Evolutionary conservation across 2,329 filamentous ascomycete species (phyloP), one percentile per base, ranked within the genome.

Genomic region (Colletotrichum sp.): DNA sequence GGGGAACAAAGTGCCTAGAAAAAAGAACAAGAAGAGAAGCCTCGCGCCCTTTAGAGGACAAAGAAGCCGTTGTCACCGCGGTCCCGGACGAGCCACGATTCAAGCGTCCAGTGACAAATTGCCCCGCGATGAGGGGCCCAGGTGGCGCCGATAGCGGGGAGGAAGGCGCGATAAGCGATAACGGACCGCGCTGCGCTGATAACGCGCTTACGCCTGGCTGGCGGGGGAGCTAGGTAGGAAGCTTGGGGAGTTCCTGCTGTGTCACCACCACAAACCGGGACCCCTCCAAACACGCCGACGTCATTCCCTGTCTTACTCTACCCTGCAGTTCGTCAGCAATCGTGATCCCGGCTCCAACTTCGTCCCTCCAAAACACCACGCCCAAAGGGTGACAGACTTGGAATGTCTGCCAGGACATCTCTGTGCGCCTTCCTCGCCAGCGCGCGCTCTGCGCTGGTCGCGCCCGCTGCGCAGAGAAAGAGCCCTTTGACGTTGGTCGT

Each of bases 401-500:
- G 2, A 21, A 84, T 85, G 83, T 58, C 83, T 16, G 77, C 80
- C 2, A 80, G 84, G 66, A 62, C 80, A 8, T 88, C 90, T 1
- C 82, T 93, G 43, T 81, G 84, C 38, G 82, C 85, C 21, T 93
- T 93, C 78, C 84, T 93, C 7, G 83, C 86, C 6, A 83, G 84
- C 1, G 91, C 91, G 24, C 87, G 87, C 70, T 83, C 83, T 13
- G 87, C 88, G 3, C 81, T 93, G 30, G 79, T 84, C 3, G 83
- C 85, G 6, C 85, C 89, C 3, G 82, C 86, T 2, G 79, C 85
- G 6, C 87, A 89, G 76, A 84, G 88, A 16, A 79, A 84, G 1
- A 82, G 80, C 6, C 90, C 90, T 3, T 79, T 93, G 70, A 91
- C 89, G 4, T 89, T 94, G 79, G 91, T 94, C 6, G 87, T 93